Conservation (phyloP, 257 asterid species). For the Rubia yunnanensis region DNA sequence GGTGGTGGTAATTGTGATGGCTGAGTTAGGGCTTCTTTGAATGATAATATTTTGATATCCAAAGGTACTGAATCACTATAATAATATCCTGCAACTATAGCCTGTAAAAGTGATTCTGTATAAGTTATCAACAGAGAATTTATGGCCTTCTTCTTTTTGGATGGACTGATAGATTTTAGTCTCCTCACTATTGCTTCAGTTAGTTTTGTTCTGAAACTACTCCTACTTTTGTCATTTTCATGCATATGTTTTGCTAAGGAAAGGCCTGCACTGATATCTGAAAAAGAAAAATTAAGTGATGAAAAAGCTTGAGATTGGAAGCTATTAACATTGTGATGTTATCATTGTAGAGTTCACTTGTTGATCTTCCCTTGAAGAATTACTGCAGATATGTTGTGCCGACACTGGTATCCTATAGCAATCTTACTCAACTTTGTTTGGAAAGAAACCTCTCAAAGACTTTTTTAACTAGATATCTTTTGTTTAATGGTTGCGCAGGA, state of each 20-base stretch:
- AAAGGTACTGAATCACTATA: background rate
- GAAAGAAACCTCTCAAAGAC: slow-evolving; percentile 11
- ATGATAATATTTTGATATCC: background rate
- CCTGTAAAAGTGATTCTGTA: background rate
- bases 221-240: slow-evolving; percentile 6
- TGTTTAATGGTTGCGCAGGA: slow-evolving; percentile 47
- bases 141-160: background rate
- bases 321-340: slow-evolving; percentile 12
- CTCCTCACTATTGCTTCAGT: background rate
- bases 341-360: slow-evolving; percentile 79
- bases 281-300: slow-evolving; percentile 2
- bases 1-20: background rate
- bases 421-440: slow-evolving; percentile 10
- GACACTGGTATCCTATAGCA: slow-evolving; percentile 53
- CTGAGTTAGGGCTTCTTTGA: background rate
- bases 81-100: too few species aligned
- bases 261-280: background rate
- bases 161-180: background rate
- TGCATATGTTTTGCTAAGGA: background rate
- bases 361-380: slow-evolving; percentile 96
- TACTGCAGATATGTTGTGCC: slow-evolving; percentile 98
- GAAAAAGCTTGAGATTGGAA: slow-evolving; percentile 1
- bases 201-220: background rate
- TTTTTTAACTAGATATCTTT: slow-evolving; percentile 21
- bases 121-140: background rate